Percentiles rank a stretch among this genome's conserved stretches.
Conservation (phyloP, 345 rosid species). For the Lumnitzera littorea region DNA sequence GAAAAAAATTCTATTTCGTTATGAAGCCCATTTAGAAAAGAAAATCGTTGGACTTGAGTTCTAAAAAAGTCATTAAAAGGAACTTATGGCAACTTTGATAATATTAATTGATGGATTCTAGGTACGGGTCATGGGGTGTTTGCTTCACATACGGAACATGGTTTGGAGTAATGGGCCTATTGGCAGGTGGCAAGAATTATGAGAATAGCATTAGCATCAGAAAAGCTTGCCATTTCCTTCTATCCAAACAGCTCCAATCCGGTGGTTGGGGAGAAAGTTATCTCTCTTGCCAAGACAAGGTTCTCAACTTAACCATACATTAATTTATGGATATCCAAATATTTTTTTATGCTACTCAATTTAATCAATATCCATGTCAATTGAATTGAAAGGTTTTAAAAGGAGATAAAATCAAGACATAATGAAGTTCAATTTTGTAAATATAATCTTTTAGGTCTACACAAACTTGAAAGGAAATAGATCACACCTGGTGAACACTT, state of each 20-base stretch:
- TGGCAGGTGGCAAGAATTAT: constrained; percentile 35
- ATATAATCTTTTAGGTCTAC: constrained; percentile 26
- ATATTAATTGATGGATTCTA: constrained; percentile 4
- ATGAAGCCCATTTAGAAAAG: too few relatives aligned
- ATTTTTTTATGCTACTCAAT: too few relatives aligned
- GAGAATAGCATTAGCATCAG: constrained; percentile 23
- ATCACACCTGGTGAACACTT: constrained; percentile 50
- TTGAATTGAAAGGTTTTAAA: too few relatives aligned
- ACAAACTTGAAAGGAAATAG: constrained; percentile 38
- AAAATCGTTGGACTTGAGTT: too few relatives aligned
- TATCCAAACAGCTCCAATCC: constrained; percentile 41
- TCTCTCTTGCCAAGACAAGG: constrained; percentile 53
- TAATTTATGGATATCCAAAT: too few relatives aligned
- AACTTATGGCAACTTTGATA: too few relatives aligned
- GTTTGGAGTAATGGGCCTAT: constrained; percentile 62
- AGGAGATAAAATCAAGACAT: too few relatives aligned
- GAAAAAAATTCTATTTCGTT: too few relatives aligned
- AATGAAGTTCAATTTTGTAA: background rate
- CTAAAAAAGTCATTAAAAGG: too few relatives aligned
- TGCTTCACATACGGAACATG: constrained; percentile 80
- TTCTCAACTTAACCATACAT: constrained; percentile 1
- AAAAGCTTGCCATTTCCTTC: constrained; percentile 50
- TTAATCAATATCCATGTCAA: too few relatives aligned
- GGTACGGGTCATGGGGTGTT: constrained; percentile 83
- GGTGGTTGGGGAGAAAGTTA: constrained; percentile 86